Evolutionary conservation across 257 asterid genomes (phyloP).

Genomic region (Linaria vulgaris): DNA sequence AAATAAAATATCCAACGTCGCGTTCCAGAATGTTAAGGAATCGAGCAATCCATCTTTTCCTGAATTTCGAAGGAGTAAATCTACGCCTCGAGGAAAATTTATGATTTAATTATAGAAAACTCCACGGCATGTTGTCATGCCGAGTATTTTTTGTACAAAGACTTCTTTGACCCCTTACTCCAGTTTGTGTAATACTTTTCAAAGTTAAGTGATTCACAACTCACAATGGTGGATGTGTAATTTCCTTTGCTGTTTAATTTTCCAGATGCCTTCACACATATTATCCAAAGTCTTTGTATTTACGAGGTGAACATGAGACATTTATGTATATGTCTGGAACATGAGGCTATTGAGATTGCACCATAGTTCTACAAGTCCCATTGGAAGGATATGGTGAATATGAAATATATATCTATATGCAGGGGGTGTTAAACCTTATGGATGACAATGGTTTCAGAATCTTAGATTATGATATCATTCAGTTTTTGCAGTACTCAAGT

Average conservation of each 20-base stretch:
- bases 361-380: too few relatives aligned
- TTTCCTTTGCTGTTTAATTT: conserved; percentile 3
- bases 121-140: conserved; percentile 25
- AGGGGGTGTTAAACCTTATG: too few relatives aligned
- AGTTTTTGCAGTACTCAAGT: too few relatives aligned
- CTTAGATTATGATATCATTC: too few relatives aligned
- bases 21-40: conserved; percentile 43
- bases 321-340: conserved; percentile 18
- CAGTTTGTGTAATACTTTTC: conserved; percentile 31
- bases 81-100: conserved; percentile 84
- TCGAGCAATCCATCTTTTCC: conserved; percentile 41
- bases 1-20: conserved; percentile 36
- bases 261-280: conserved; percentile 18
- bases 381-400: too few relatives aligned
- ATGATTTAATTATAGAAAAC: conserved; percentile 37
- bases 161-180: conserved; percentile 20
- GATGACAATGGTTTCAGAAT: too few relatives aligned
- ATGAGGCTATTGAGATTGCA: not conserved
- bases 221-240: conserved; percentile 12
- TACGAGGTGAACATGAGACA: not conserved
- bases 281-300: conserved; percentile 12
- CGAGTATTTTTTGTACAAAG: conserved; percentile 35
- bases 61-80: conserved; percentile 63
- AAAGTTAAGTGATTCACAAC: conserved; percentile 9
- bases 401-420: too few relatives aligned